A percentile compares a stretch with the other conserved stretches of the same genome.
phyloP scores from a whole-genome alignment of 2,329 filamentous ascomycete genomes.

The Pseudopithomyces maydicus region DNA sequence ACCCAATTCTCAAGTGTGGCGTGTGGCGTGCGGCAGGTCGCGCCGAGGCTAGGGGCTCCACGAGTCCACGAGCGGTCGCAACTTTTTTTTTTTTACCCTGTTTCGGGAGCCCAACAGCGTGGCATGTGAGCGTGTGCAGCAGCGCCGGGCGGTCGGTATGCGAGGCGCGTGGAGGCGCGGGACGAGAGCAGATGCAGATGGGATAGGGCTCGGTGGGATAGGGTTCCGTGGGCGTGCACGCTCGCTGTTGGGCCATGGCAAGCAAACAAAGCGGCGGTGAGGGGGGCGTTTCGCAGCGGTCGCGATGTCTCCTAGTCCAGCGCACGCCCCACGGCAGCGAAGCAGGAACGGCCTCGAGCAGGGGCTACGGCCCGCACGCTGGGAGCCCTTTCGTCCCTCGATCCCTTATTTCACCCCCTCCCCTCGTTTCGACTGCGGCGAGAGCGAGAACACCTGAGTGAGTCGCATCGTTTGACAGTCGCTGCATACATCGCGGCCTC shows the following conservation, averaged over 20 bases:
- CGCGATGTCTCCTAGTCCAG: conserved; percentile 13
- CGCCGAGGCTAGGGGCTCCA: neutral
- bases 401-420: too few species aligned
- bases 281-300: neutral
- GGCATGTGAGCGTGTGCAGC: conserved; percentile 6
- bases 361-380: conserved; percentile 5
- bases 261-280: conserved; percentile 18
- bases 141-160: neutral
- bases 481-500: neutral
- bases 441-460: neutral
- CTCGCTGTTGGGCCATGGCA: neutral
- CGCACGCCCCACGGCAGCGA: conserved; percentile 14
- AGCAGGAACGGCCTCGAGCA: neutral
- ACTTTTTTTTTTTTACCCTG: neutral
- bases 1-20: conserved; percentile 5
- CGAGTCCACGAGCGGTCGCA: neutral
- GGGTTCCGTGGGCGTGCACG: neutral
- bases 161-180: neutral
- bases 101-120: neutral
- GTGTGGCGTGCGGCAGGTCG: conserved; percentile 7
- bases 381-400: neutral
- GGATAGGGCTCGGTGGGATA: conserved; percentile 9
- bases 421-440: neutral
- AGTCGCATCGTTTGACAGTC: neutral
- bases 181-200: conserved; percentile 18